These are phyloP conservation scores for Lotmaria passim DNA, from an alignment of 208 protist species.

Conservation along the genomic window DNA sequence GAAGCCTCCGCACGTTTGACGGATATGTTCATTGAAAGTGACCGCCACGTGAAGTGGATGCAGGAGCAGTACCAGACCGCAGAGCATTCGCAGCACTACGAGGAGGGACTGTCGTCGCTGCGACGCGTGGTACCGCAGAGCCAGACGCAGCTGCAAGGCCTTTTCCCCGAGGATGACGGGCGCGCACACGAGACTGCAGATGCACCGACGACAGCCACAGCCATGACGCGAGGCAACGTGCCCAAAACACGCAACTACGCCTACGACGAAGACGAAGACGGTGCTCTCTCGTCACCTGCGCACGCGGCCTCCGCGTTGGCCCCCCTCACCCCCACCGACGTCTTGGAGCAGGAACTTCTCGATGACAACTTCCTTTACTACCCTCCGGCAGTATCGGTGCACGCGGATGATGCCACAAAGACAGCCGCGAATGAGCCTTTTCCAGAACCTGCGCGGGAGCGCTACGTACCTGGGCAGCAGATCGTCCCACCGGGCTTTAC, in stretches of 20 bases:
- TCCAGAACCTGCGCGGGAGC: conserved; percentile 10
- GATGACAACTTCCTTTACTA: conserved; percentile 86
- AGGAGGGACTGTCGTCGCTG: conserved; percentile 4
- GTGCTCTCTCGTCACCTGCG: background rate
- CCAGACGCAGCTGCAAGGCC: background rate
- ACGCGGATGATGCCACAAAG: background rate
- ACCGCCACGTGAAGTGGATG: conserved; percentile 25
- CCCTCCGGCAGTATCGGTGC: conserved; percentile 23
- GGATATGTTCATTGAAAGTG: conserved; percentile 34
- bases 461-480: conserved; percentile 86
- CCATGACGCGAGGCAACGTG: background rate
- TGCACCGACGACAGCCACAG: background rate
- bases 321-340: conserved; percentile 26
- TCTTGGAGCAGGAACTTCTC: conserved; percentile 77
- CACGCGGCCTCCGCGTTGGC: background rate
- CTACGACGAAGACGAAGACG: conserved; percentile 12
- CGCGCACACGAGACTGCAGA: too few species aligned
- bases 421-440: background rate
- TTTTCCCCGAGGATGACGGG: background rate
- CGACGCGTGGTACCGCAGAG: conserved; percentile 8
- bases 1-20: conserved; percentile 26
- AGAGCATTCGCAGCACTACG: conserved; percentile 1
- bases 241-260: conserved; percentile 3
- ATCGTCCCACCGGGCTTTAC: conserved; percentile 78
- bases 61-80: conserved; percentile 25